phyloP scores from a whole-genome alignment of 768 basidiomycete species.

The Kwoniella sp. region DNA sequence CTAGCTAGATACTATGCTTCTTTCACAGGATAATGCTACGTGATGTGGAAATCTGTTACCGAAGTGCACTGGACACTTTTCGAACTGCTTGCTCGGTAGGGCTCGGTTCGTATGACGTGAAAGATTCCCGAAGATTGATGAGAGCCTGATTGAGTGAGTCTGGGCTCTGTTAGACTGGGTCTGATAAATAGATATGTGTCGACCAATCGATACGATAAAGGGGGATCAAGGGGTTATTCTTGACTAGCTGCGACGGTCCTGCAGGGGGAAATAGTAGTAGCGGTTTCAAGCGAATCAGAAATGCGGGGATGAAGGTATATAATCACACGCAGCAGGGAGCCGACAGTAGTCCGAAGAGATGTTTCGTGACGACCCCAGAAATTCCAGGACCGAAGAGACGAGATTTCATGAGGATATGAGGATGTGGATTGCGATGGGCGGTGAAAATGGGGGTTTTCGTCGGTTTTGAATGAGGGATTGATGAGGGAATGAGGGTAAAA shows the following conservation, averaged over 20 bases:
- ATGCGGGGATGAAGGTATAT: neutral
- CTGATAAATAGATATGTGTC: neutral
- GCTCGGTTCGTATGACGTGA: conserved; percentile 1
- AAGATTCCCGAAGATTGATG: neutral
- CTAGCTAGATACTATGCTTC: neutral
- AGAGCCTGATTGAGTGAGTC: neutral
- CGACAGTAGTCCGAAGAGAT: neutral
- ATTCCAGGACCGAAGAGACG: neutral
- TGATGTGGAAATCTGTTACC: neutral
- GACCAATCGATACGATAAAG: conserved; percentile 3
- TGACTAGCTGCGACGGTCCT: neutral
- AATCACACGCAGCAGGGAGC: neutral
- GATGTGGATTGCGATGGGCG: neutral
- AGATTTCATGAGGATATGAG: neutral
- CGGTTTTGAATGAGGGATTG: neutral
- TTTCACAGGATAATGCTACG: neutral
- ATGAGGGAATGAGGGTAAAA: neutral
- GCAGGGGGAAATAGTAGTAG: neutral
- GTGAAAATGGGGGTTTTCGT: neutral
- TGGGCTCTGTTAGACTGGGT: conserved; percentile 1
- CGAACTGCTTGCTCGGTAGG: neutral
- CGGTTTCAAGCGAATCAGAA: neutral
- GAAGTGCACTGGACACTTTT: no score
- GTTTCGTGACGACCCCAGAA: conserved; percentile 1
- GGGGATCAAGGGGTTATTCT: neutral